Percentiles rank a stretch among this genome's conserved stretches.
Evolutionary conservation across 1,284 basidiomycete genomes (phyloP).

Genomic region (Ceratobasidium theobromae): DNA sequence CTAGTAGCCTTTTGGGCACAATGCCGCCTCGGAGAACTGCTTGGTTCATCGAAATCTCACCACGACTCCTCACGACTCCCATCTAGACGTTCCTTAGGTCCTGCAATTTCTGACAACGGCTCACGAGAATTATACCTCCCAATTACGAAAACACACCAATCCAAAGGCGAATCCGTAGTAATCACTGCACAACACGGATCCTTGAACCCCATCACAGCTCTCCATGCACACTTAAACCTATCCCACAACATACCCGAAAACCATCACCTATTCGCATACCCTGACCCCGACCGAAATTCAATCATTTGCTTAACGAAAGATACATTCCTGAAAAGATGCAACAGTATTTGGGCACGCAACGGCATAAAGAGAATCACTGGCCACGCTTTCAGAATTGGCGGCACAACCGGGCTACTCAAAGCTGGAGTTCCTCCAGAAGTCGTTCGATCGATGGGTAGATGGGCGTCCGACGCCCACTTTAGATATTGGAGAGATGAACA

Average conservation of each 20-base stretch:
- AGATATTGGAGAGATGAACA: conserved; percentile 45
- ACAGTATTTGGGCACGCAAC: conserved; percentile 37
- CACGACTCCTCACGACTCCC: background rate
- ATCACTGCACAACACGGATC: conserved; percentile 2
- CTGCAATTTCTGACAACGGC: background rate
- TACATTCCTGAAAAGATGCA: conserved; percentile 20
- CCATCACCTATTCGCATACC: conserved; percentile 1
- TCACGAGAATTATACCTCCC: conserved; percentile 6
- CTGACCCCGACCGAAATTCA: too few species aligned
- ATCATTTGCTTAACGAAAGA: background rate
- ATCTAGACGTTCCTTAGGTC: background rate
- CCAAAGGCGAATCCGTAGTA: conserved; percentile 4
- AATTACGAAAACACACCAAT: conserved; percentile 11
- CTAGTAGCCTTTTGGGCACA: conserved; percentile 28
- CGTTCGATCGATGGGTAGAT: conserved; percentile 42
- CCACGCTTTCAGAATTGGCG: conserved; percentile 47
- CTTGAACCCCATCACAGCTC: background rate
- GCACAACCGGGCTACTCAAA: conserved; percentile 43
- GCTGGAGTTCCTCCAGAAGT: conserved; percentile 44
- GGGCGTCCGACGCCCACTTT: conserved; percentile 45
- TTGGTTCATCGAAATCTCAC: background rate
- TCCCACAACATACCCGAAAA: background rate
- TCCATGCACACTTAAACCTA: background rate
- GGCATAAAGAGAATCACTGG: conserved; percentile 44
- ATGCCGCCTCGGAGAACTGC: conserved; percentile 25